A percentile compares a stretch with the other conserved stretches of the same genome.
Evolutionary conservation across 2,329 filamentous ascomycete species (phyloP).

Genomic region (Byssochlamys sp.): DNA sequence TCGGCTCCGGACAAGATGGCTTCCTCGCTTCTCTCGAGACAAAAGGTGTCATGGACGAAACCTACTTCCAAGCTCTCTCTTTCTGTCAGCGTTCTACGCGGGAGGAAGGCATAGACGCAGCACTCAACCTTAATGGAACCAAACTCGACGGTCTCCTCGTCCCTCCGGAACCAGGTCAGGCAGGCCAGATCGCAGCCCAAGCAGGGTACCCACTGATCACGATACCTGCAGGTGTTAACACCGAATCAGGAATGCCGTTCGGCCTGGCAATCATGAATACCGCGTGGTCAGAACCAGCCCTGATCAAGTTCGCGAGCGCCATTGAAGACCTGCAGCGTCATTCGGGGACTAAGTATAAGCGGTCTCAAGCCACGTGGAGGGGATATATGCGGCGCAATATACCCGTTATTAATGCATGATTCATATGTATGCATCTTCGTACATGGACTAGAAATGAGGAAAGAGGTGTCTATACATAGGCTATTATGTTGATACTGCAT

Average conservation of each 20-base stretch:
- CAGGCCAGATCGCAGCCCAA: constrained; percentile 61
- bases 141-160: constrained; percentile 56
- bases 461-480: too few relatives aligned
- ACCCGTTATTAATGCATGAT: constrained; percentile 19
- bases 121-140: constrained; percentile 42
- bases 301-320: constrained; percentile 54
- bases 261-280: constrained; percentile 53
- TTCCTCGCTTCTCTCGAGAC: constrained; percentile 55
- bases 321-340: constrained; percentile 50
- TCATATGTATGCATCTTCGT: neutral
- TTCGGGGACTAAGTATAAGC: constrained; percentile 36
- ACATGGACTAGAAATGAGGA: neutral
- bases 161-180: constrained; percentile 58
- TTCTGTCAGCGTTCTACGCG: constrained; percentile 52
- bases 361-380: constrained; percentile 45
- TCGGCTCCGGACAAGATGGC: constrained; percentile 60
- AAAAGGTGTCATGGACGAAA: constrained; percentile 53
- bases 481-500: too few relatives aligned
- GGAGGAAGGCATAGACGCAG: constrained; percentile 61
- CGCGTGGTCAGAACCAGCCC: constrained; percentile 49
- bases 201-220: constrained; percentile 67
- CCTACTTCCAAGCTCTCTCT: constrained; percentile 56
- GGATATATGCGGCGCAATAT: constrained; percentile 38
- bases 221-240: constrained; percentile 52
- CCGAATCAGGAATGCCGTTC: constrained; percentile 50